Percentiles rank a stretch among this genome's conserved stretches.
Evolutionary conservation across 2,329 filamentous ascomycete species (phyloP).

Genomic region (Dactylellina cionopaga): DNA sequence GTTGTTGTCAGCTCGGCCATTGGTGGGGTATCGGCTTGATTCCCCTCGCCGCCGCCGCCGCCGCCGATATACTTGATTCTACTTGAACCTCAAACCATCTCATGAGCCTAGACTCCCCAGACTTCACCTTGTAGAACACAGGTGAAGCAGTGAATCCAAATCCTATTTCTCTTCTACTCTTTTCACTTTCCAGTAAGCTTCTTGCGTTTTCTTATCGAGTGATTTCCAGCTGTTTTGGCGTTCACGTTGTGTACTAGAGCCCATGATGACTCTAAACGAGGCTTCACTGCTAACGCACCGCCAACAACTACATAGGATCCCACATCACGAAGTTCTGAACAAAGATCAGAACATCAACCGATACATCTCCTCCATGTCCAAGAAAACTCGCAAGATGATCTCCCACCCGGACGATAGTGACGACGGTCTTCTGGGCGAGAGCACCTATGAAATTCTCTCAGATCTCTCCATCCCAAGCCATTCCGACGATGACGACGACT

Average conservation of each 20-base stretch:
- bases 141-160: background rate
- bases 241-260: conserved; percentile 6
- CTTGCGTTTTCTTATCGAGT: conserved; percentile 14
- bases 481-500: conserved; percentile 63
- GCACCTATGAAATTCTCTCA: conserved; percentile 57
- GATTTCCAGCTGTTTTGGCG: conserved; percentile 18
- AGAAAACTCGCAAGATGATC: conserved; percentile 54
- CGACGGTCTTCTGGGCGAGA: conserved; percentile 55
- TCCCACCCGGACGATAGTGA: conserved; percentile 57
- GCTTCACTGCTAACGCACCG: conserved; percentile 38
- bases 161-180: background rate
- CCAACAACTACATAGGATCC: conserved; percentile 47
- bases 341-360: conserved; percentile 22
- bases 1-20: conserved; percentile 21
- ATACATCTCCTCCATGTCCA: conserved; percentile 28
- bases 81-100: conserved; percentile 37
- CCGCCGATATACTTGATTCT: background rate
- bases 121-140: conserved; percentile 9
- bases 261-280: conserved; percentile 46
- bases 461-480: conserved; percentile 59
- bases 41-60: too few species aligned
- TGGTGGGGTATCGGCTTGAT: conserved; percentile 26
- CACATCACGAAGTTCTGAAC: conserved; percentile 30
- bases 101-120: conserved; percentile 2
- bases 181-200: conserved; percentile 38